These are phyloP conservation scores for Aspergillus kassunensis DNA, from an alignment of 495 filamentous ascomycete species.

Conservation along the genomic window DNA sequence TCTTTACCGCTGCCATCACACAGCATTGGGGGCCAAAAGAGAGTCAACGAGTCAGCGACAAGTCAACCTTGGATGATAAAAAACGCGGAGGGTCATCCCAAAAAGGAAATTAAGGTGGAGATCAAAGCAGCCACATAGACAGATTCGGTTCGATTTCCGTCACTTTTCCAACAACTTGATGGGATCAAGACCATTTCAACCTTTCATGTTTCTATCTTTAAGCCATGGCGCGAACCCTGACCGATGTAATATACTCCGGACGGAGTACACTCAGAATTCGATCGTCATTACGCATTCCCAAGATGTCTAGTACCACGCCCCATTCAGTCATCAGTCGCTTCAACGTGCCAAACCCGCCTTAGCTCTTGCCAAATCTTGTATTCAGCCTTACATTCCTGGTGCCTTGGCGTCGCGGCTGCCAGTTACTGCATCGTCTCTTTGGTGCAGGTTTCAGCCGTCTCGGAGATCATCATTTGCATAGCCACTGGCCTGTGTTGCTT, in stretches of 20 bases:
- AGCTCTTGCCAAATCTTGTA: neutral
- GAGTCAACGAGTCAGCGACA: neutral
- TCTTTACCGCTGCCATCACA: neutral
- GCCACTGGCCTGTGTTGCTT: neutral
- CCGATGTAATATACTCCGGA: too few species aligned
- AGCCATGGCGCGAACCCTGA: too few species aligned
- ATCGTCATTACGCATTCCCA: too few species aligned
- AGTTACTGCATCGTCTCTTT: neutral
- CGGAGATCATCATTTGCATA: constrained; percentile 5
- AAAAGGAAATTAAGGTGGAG: neutral
- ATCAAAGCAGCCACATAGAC: neutral
- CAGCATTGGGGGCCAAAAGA: neutral
- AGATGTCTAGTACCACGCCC: too few species aligned
- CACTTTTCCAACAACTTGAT: too few species aligned
- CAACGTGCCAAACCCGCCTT: neutral
- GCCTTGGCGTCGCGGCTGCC: neutral
- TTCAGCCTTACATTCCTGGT: constrained; percentile 1
- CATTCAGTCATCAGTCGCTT: too few species aligned
- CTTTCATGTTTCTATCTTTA: too few species aligned
- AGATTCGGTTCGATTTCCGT: neutral
- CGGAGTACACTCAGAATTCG: too few species aligned
- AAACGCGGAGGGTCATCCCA: neutral
- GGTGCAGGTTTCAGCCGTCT: neutral
- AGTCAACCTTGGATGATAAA: neutral
- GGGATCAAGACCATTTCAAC: too few species aligned